These are phyloP conservation scores for Prunus campanulata DNA, from an alignment of 306 rosid species.

Conservation along the genomic window DNA sequence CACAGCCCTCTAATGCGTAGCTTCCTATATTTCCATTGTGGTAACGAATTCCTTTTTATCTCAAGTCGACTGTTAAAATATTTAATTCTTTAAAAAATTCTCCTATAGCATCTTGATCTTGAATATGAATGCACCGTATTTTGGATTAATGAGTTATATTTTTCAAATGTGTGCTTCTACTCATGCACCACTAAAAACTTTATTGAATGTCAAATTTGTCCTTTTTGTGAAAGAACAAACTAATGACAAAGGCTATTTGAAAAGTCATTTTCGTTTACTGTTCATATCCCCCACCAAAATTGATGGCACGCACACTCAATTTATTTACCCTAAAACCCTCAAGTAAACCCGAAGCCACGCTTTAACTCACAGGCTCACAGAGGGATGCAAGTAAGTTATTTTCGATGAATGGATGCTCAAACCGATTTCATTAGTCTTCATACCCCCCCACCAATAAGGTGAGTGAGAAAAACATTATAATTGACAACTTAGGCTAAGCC, in stretches of 20 bases:
- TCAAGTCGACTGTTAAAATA: neutral
- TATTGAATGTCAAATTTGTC: neutral
- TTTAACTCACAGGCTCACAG: neutral
- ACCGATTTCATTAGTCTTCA: neutral
- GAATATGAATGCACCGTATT: neutral
- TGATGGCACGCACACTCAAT: neutral
- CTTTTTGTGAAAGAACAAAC: neutral
- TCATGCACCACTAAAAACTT: neutral
- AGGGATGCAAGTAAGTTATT: neutral
- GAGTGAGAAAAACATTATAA: too few species aligned
- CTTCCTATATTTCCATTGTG: neutral
- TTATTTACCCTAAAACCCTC: neutral
- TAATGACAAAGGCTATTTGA: neutral
- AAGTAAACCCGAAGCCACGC: neutral
- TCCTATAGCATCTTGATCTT: neutral
- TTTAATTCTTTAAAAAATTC: neutral
- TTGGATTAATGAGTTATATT: neutral
- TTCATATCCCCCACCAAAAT: neutral
- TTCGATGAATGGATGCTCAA: neutral
- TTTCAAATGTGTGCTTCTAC: neutral
- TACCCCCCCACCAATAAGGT: too few species aligned
- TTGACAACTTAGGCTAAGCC: too few species aligned
- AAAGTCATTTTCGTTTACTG: neutral
- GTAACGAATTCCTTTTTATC: neutral
- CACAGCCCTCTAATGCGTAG: slow-evolving; percentile 43